phyloP scores from a whole-genome alignment of 2,329 filamentous ascomycete species.

The Dothideomycetidae sp. region DNA sequence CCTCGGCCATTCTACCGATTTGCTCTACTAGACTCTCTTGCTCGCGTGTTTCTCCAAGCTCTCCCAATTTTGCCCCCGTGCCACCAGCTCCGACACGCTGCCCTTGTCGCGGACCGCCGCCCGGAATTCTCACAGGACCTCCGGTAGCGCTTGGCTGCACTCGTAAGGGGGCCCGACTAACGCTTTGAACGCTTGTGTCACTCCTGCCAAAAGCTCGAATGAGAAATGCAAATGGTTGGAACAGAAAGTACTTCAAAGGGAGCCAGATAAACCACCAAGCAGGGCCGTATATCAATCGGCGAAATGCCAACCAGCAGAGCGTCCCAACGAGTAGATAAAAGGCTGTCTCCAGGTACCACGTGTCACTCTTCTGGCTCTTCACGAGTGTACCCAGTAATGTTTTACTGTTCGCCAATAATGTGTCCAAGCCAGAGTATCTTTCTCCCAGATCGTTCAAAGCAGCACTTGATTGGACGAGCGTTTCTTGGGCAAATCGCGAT shows the following conservation, averaged over 20 bases:
- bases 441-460: conserved; percentile 70
- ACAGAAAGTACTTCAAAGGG: conserved; percentile 31
- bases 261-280: conserved; percentile 80
- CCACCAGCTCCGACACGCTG: conserved; percentile 38
- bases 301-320: conserved; percentile 71
- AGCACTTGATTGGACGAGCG: conserved; percentile 67
- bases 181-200: conserved; percentile 1
- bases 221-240: conserved; percentile 11
- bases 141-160: conserved; percentile 32
- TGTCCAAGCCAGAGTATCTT: conserved; percentile 66
- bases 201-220: conserved; percentile 4
- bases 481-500: conserved; percentile 81
- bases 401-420: conserved; percentile 58
- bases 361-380: conserved; percentile 85
- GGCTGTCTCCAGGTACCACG: conserved; percentile 89
- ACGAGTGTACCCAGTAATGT: conserved; percentile 66
- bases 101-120: conserved; percentile 20
- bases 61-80: conserved; percentile 27
- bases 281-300: conserved; percentile 75
- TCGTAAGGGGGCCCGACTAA: conserved; percentile 23
- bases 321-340: conserved; percentile 70
- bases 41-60: conserved; percentile 17
- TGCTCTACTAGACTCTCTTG: conserved; percentile 26
- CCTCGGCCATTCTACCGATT: conserved; percentile 32
- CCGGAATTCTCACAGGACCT: conserved; percentile 20